These are phyloP conservation scores for Lactifluus pinguis DNA, from an alignment of 768 basidiomycete genomes.

Conservation along the genomic window DNA sequence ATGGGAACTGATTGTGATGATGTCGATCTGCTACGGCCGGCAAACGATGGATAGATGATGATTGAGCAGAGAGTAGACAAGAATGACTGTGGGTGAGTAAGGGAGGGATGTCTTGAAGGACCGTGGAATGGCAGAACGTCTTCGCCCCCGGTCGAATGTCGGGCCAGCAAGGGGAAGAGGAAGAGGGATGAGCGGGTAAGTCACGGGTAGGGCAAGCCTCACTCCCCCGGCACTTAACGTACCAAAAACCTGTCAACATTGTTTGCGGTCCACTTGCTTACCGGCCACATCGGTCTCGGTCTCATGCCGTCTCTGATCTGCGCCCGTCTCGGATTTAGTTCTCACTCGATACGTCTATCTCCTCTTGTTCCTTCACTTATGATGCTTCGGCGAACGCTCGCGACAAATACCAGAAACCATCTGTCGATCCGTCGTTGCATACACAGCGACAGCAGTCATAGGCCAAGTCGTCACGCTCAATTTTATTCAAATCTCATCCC, in stretches of 20 bases:
- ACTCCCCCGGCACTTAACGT: no score
- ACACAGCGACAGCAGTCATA: conserved; percentile 14
- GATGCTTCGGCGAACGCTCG: background rate
- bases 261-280: no score
- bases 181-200: background rate
- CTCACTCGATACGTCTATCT: background rate
- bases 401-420: background rate
- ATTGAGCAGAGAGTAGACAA: background rate
- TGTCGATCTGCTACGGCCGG: conserved; percentile 4
- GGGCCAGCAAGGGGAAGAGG: background rate
- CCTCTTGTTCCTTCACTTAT: background rate
- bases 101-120: background rate
- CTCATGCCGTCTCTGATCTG: background rate
- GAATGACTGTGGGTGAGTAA: background rate
- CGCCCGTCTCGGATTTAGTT: background rate
- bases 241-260: no score
- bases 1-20: background rate
- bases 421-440: conserved; percentile 1
- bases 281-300: no score
- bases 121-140: background rate
- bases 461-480: conserved; percentile 44
- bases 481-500: conserved; percentile 67
- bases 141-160: background rate
- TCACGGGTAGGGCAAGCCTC: no score
- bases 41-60: background rate